Evolutionary conservation across 768 basidiomycete genomes (phyloP).

Genomic region (Suillus brevipes): DNA sequence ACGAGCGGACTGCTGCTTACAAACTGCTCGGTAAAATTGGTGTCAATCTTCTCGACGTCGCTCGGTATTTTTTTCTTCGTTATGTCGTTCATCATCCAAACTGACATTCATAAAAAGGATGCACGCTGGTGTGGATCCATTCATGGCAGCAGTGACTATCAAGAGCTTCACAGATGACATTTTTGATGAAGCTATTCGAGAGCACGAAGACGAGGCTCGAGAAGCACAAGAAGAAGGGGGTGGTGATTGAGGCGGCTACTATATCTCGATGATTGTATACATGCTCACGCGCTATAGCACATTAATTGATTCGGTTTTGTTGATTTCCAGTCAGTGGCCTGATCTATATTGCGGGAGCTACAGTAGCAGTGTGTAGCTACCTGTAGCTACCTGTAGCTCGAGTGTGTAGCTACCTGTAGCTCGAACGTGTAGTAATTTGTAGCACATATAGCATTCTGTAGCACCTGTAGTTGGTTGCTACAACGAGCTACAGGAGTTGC

Average conservation of each 20-base stretch:
- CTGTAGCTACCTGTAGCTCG: no score
- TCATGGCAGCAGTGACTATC: neutral
- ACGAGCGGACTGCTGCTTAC: slow-evolving; percentile 4
- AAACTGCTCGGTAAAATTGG: slow-evolving; percentile 7
- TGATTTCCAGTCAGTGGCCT: neutral
- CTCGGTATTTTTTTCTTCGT: slow-evolving; percentile 7
- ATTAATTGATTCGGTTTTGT: neutral
- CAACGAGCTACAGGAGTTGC: neutral
- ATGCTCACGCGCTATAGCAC: neutral
- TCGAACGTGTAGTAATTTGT: neutral
- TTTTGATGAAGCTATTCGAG: slow-evolving; percentile 5
- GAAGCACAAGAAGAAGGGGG: neutral
- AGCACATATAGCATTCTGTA: neutral
- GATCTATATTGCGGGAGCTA: neutral
- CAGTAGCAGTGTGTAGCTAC: neutral
- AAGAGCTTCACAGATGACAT: neutral
- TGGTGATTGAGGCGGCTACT: neutral
- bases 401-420: neutral
- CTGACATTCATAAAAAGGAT: slow-evolving; percentile 8
- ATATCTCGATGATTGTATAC: neutral
- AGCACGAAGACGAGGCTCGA: slow-evolving; percentile 3
- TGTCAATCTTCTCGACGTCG: neutral
- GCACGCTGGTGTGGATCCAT: slow-evolving; percentile 7
- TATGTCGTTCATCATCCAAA: slow-evolving; percentile 1
- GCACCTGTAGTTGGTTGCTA: slow-evolving; percentile 1